Percentiles rank a stretch among this genome's conserved stretches.
Evolutionary conservation across 495 filamentous ascomycete species (phyloP).

Genomic region (Aspergillus steynii): DNA sequence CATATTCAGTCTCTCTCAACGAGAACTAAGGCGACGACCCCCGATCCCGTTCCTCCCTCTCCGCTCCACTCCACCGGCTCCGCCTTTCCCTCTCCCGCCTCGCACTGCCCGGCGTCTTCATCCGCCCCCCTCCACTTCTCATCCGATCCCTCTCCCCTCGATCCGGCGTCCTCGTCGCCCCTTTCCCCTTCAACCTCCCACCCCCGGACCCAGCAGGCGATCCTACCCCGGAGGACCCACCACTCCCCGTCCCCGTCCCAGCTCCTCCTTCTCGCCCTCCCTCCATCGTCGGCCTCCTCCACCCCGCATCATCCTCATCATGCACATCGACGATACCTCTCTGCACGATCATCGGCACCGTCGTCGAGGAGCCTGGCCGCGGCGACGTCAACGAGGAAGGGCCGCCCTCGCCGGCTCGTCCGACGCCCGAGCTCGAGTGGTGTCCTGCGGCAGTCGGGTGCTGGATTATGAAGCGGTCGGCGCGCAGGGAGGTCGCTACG

Average conservation of each 20-base stretch:
- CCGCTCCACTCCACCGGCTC: conserved; percentile 23
- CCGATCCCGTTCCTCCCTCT: conserved; percentile 12
- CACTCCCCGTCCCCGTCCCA: background rate
- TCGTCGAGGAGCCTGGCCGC: background rate
- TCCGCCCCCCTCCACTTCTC: background rate
- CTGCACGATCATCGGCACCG: conserved; percentile 9
- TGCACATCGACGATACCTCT: conserved; percentile 21
- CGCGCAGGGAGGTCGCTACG: conserved; percentile 32
- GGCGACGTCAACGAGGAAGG: background rate
- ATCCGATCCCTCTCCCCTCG: background rate
- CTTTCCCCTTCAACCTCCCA: conserved; percentile 13
- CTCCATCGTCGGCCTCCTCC: conserved; percentile 10
- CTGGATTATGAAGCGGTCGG: conserved; percentile 29
- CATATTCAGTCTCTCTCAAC: background rate
- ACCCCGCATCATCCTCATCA: conserved; percentile 27
- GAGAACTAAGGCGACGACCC: conserved; percentile 8
- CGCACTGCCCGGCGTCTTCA: conserved; percentile 14
- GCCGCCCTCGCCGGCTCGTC: too few relatives aligned
- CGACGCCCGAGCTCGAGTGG: too few relatives aligned
- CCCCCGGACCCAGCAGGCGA: conserved; percentile 8
- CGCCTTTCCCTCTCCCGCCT: conserved; percentile 19
- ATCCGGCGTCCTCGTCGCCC: background rate
- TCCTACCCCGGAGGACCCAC: background rate
- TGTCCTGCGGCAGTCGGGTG: background rate
- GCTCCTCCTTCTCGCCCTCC: background rate